phyloP scores from a whole-genome alignment of 768 basidiomycete species.

The Tylopilus sp. region DNA sequence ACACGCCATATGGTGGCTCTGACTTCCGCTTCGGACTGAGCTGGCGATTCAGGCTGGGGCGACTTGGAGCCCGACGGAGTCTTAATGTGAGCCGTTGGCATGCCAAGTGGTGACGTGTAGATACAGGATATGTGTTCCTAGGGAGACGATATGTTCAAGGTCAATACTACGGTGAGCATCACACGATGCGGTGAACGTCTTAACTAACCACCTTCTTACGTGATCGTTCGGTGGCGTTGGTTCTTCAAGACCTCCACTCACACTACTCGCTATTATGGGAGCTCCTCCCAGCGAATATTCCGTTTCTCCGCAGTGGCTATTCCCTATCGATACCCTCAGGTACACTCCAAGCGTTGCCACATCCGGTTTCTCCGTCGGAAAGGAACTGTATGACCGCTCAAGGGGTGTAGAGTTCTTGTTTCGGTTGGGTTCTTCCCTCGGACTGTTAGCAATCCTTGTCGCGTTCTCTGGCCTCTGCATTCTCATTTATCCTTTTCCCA shows the following conservation, averaged over 20 bases:
- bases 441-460: conserved; percentile 52
- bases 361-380: conserved; percentile 47
- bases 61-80: not conserved
- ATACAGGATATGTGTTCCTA: not conserved
- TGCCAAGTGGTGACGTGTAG: not conserved
- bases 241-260: conserved; percentile 6
- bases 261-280: conserved; percentile 17
- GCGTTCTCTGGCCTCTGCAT: conserved; percentile 3
- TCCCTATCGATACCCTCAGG: conserved; percentile 55
- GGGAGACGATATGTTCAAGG: not conserved
- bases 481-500: conserved; percentile 12
- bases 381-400: conserved; percentile 74
- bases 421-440: conserved; percentile 73
- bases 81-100: not conserved
- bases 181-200: not conserved
- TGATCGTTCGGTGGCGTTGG: conserved; percentile 24
- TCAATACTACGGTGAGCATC: no score
- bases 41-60: conserved; percentile 8
- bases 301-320: conserved; percentile 64
- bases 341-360: conserved; percentile 54
- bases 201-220: conserved; percentile 20
- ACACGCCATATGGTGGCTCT: conserved; percentile 14
- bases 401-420: conserved; percentile 85
- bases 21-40: conserved; percentile 18
- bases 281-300: conserved; percentile 21